Evolutionary conservation across 805 yeast genomes (phyloP), one percentile per base, ranked within the genome.

Genomic region (Saccharomyces paradoxus): DNA sequence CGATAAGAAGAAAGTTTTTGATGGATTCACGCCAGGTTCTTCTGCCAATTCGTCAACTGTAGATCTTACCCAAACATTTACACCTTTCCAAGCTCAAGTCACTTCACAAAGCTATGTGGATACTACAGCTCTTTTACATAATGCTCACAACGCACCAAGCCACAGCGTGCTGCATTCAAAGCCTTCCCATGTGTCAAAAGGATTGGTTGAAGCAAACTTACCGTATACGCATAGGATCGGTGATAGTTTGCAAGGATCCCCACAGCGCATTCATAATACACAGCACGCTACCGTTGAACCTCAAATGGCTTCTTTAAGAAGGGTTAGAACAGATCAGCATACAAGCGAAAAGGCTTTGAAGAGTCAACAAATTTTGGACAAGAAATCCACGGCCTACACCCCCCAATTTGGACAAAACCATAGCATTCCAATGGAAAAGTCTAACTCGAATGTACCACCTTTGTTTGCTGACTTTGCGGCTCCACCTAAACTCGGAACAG

Each of bases 1-100:
- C 5, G 71, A 71, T 27, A 76, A 76, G 1, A 77, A 74, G 41
- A 87, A 86, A 10, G 82, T 83, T 0, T 86, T 86, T 68, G 83
- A 88, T 52, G 85, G 82, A 55, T 85, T 82, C 66, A 83, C 86
- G 41, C 90, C 91, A 1, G 73, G 79, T 2, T 72, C 83, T n/a
- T 84, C 90, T 1, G 75, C 90, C 60, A 80, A 73, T 44, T 73
- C 77, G 1, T 77, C 82, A 2, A 66, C 64, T 24, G 53, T 70
- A 22, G 80, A 78, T 58, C 58, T 71, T 22, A 53, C 62, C 13
- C 67, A 66, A 48, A 51, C 58, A 32, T 59, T 65, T 44, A 60
- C 65, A 6, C 66, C 68, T 21, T 62, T 54, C 31, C 60, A 59
- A 21, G 54, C 51, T 13, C 56, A 53, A 29, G 14, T 29, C 9